These are phyloP conservation scores for Cylindrotheca fusiformis DNA, from an alignment of 108 stramenopile species.

Conservation along the genomic window DNA sequence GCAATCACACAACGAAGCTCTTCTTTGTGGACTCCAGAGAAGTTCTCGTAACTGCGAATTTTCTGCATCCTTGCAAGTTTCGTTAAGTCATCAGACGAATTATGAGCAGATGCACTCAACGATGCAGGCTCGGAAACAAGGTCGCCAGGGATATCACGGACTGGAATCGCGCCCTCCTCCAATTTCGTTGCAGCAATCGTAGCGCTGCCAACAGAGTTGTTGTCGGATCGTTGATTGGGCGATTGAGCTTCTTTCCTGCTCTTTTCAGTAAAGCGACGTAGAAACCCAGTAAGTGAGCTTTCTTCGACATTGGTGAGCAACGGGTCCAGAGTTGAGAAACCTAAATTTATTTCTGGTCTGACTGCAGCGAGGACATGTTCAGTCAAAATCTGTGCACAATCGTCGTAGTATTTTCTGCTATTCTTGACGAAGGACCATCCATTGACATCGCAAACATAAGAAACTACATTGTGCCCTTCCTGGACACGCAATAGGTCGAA, in stretches of 20 bases:
- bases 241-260: not conserved
- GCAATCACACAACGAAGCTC: conserved; percentile 96
- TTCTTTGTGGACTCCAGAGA: conserved; percentile 56
- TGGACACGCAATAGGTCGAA: conserved; percentile 93
- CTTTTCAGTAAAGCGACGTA: not conserved
- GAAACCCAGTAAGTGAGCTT: conserved; percentile 1
- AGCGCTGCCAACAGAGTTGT: not conserved
- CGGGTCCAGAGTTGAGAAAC: conserved; percentile 80
- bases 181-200: conserved; percentile 36
- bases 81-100: conserved; percentile 43
- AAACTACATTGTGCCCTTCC: conserved; percentile 73
- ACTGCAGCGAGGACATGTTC: conserved; percentile 88
- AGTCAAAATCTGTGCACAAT: conserved; percentile 88
- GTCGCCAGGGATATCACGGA: conserved; percentile 63
- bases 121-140: conserved; percentile 68
- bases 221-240: not conserved
- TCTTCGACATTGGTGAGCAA: conserved; percentile 45
- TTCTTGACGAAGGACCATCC: conserved; percentile 98
- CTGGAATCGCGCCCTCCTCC: conserved; percentile 64
- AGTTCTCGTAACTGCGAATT: conserved; percentile 5
- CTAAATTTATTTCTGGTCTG: conserved; percentile 61
- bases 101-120: conserved; percentile 36
- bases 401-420: conserved; percentile 96
- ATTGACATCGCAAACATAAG: conserved; percentile 99
- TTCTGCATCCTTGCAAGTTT: conserved; percentile 14